Conservation (phyloP, 108 stramenopile species). For the Nitzschia sp. region DNA sequence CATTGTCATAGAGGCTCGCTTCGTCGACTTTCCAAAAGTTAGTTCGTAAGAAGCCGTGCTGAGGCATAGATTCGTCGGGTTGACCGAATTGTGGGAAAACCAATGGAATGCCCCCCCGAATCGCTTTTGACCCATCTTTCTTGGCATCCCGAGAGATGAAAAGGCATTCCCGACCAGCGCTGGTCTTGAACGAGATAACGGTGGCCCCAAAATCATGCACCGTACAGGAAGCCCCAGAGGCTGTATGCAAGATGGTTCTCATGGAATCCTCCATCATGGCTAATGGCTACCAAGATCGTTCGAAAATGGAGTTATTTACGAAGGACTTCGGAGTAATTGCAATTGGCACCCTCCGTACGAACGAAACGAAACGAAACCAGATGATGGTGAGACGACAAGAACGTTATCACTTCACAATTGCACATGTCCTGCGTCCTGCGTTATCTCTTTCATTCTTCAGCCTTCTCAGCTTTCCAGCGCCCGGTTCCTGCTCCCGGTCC, state of each 20-base stretch:
- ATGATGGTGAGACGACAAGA: too few relatives aligned
- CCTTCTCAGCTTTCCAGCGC: too few relatives aligned
- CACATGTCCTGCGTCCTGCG: too few relatives aligned
- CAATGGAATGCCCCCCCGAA: slow-evolving; percentile 80
- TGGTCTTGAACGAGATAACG: slow-evolving; percentile 51
- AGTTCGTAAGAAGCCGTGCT: slow-evolving; percentile 79
- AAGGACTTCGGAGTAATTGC: too few relatives aligned
- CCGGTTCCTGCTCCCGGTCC: too few relatives aligned
- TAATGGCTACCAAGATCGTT: too few relatives aligned
- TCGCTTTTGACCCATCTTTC: slow-evolving; percentile 75
- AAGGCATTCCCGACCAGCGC: slow-evolving; percentile 43
- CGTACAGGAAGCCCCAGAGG: slow-evolving; percentile 30
- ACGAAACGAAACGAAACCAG: not conserved
- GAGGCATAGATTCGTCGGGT: slow-evolving; percentile 69
- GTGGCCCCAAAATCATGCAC: slow-evolving; percentile 74
- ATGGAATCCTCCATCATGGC: too few relatives aligned
- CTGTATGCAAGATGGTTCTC: slow-evolving; percentile 28
- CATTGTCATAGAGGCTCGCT: slow-evolving; percentile 24
- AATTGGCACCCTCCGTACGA: not conserved
- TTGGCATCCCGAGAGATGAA: slow-evolving; percentile 76
- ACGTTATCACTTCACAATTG: too few relatives aligned
- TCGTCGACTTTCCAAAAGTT: slow-evolving; percentile 61
- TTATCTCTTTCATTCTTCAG: too few relatives aligned
- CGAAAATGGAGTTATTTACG: too few relatives aligned
- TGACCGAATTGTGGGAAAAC: slow-evolving; percentile 87